Base-by-base conservation (phyloP, 306 rosid species). In the Pterocarpus santalinus region DNA sequence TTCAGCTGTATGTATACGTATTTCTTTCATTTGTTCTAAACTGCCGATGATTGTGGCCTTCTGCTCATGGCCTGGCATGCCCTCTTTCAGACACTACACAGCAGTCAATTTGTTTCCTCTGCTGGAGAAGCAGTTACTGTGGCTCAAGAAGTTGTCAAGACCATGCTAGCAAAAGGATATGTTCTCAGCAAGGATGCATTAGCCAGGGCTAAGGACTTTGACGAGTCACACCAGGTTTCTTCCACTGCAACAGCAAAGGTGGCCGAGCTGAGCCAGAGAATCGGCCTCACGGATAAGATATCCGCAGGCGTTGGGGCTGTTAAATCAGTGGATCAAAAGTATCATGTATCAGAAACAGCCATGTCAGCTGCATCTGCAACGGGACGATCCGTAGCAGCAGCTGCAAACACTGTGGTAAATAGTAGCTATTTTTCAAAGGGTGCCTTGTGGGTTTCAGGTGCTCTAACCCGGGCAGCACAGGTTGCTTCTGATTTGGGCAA, bases 371-470 rank as follows among this genome's bases (percentile, higher is more conserved):
- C 90, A 72, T 85, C 90, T 5, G 93, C 90, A 16, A 89, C 98
- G 0, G 97, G 98, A 84, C 87, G 85, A 83, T 89, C 94, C 13
- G 94, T 94, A 4, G 80, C 94, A 4, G 85, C 90, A 1, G 98
- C 97, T 43, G 94, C 98, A n/a, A 87, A 56, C 71, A 47, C 86
- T 4, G 81, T 88, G 66, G 92, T 82, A 8, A 93, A 83, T 57
- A 95, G 92, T 72, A 85, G 92, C 91, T 95, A 93, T 89, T 91
- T 95, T 73, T 87, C 97, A 0, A 86, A 78, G 85, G 98, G 97
- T 69, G 97, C 98, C 81, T 83, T 91, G 82, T 91, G 95, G 97
- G 67, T 91, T 66, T 91, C 95, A 1, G 97, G 87, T 43, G 95
- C 93, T 78, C 87, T 86, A 46, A 79, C 82, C 44, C 61, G 82